Evolutionary conservation across 441 rosid species (phyloP).

Genomic region (Gossypium davidsonii): DNA sequence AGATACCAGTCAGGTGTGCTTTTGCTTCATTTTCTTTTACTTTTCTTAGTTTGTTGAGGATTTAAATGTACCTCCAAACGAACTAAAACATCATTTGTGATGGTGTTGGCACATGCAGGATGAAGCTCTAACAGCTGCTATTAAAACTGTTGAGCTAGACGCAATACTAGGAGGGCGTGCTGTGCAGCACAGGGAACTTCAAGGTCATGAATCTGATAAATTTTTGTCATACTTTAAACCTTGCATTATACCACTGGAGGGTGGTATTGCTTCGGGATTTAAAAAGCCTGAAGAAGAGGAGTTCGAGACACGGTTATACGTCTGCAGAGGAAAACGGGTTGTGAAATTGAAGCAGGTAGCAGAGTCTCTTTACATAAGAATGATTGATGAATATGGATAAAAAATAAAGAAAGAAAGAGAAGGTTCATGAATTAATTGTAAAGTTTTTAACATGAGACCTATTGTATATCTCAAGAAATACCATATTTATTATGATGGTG

Average conservation of each 20-base stretch:
- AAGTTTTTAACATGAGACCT: slow-evolving; percentile 10
- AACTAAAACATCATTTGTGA: slow-evolving; percentile 2
- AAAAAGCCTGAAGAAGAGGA: slow-evolving; percentile 70
- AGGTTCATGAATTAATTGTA: slow-evolving; percentile 12
- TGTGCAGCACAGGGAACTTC: slow-evolving; percentile 92
- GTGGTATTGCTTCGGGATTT: slow-evolving; percentile 93
- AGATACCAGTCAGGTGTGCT: slow-evolving; percentile 84
- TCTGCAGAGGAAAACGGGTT: slow-evolving; percentile 82
- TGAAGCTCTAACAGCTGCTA: slow-evolving; percentile 95
- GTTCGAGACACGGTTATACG: slow-evolving; percentile 76
- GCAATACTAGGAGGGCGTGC: slow-evolving; percentile 96
- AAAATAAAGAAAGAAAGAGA: neutral
- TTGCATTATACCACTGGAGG: slow-evolving; percentile 87
- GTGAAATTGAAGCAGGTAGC: slow-evolving; percentile 90
- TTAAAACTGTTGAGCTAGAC: slow-evolving; percentile 92
- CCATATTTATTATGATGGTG: slow-evolving; percentile 19
- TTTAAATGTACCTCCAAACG: neutral
- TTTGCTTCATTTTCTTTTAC: slow-evolving; percentile 6
- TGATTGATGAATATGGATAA: neutral
- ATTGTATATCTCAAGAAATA: slow-evolving; percentile 10
- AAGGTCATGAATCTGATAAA: slow-evolving; percentile 92
- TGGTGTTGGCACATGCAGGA: slow-evolving; percentile 39
- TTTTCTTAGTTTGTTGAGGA: neutral
- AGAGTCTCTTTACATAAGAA: neutral
- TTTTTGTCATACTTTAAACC: slow-evolving; percentile 96